Conservation (phyloP, 2,329 filamentous ascomycete species). For the Harringtonia aguacate region DNA sequence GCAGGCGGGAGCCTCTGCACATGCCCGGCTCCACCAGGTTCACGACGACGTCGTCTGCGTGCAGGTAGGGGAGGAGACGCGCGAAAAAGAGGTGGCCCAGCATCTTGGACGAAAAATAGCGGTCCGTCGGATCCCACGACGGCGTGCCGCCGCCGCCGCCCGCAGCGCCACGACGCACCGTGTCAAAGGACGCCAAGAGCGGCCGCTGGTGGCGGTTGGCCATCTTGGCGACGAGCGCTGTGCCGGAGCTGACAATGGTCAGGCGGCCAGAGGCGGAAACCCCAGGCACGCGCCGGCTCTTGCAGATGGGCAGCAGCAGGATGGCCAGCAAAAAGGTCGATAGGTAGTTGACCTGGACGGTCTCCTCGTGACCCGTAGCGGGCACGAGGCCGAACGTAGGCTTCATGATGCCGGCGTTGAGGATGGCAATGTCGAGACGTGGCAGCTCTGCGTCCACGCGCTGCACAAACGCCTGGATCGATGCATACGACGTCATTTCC, state of each 20-base stretch:
- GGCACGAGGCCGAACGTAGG: not conserved
- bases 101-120: constrained; percentile 6
- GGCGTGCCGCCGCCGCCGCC: no score
- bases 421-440: constrained; percentile 4
- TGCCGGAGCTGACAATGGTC: constrained; percentile 18
- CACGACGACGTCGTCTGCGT: constrained; percentile 5
- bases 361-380: constrained; percentile 26
- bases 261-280: no score
- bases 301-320: constrained; percentile 23
- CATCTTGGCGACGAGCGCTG: constrained; percentile 7
- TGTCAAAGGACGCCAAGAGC: no score
- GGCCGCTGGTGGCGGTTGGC: no score
- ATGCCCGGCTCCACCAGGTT: no score
- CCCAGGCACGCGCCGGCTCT: no score
- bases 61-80: not conserved
- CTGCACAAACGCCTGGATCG: constrained; percentile 2
- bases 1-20: no score
- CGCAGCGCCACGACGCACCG: no score
- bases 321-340: constrained; percentile 36
- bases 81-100: constrained; percentile 4
- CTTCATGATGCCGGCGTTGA: constrained; percentile 6
- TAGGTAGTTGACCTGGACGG: constrained; percentile 42
- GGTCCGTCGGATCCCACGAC: constrained; percentile 3
- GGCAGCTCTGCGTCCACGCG: constrained; percentile 1
- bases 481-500: constrained; percentile 8